Evolutionary conservation across 495 filamentous ascomycete genomes (phyloP), one percentile per base, ranked within the genome.

Genomic region (Aspergillus saccharolyticus): DNA sequence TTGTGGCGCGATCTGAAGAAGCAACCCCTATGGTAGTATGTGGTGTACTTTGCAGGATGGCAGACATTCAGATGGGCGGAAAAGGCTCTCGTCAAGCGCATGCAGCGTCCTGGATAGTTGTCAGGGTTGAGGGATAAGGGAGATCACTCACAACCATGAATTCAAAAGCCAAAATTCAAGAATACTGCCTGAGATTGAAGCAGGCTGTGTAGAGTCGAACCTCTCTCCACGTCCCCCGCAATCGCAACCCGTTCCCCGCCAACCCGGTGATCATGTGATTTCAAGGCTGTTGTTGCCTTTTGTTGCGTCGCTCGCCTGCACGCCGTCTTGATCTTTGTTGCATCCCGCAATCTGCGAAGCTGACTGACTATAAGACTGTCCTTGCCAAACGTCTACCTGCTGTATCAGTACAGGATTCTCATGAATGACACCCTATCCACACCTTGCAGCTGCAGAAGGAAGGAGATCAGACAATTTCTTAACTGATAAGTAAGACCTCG

Each of bases 381-480:
- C 12, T 10, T 39, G 10, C 10, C 12, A 15, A n/a, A n/a, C n/a
- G n/a, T n/a, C n/a, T n/a, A n/a, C n/a, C n/a, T n/a, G n/a, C n/a
- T n/a, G n/a, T n/a, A n/a, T n/a, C n/a, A n/a, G n/a, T n/a, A n/a
- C n/a, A n/a, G n/a, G n/a, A n/a, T n/a, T n/a, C n/a, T 2, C 33
- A 12, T 39, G 33, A 39, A 39, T 12, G n/a, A n/a, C 33, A 39
- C 12, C 33, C 33, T 12, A 12, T 39, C 33, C 4, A 39, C 33
- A 21, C 17, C 17, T n/a, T 46, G 18, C 21, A 22, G 15, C 46
- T 50, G 47, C 47, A 50, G 47, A 50, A 50, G 47, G 24, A 50
- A 50, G 47, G 47, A 19, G 47, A 39, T 39, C 33, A 50, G 24
- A 28, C 21, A 9, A 28, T 50, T 28, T 12, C 25, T 50, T 9